These are phyloP conservation scores for Nakazawaea ambrosiae DNA, from an alignment of 805 yeast genomes.

Conservation along the genomic window DNA sequence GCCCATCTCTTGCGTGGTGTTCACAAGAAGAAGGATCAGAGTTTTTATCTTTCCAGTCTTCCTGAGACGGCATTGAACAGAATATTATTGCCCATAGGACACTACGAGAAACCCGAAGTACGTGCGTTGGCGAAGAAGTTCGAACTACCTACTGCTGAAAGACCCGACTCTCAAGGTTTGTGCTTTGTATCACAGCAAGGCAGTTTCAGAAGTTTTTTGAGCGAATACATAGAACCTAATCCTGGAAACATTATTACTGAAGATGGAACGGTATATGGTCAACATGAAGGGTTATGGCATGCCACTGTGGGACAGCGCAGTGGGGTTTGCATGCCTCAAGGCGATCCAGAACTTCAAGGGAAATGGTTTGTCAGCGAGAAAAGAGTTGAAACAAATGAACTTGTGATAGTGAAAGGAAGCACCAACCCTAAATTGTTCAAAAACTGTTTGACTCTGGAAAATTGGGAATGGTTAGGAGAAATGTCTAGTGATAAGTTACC, in stretches of 20 bases:
- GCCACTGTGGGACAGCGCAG: slow-evolving; percentile 91
- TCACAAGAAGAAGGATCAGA: slow-evolving; percentile 72
- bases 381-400: slow-evolving; percentile 52
- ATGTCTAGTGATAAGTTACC: slow-evolving; percentile 9
- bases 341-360: slow-evolving; percentile 66
- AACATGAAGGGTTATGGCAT: slow-evolving; percentile 85
- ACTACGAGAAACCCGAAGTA: slow-evolving; percentile 65
- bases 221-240: slow-evolving; percentile 62
- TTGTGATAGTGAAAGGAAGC: slow-evolving; percentile 71
- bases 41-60: slow-evolving; percentile 79
- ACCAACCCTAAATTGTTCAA: slow-evolving; percentile 51
- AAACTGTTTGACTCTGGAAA: slow-evolving; percentile 30
- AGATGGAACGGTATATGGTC: slow-evolving; percentile 71
- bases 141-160: slow-evolving; percentile 55
- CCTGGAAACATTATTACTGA: slow-evolving; percentile 80
- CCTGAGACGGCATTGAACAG: slow-evolving; percentile 34
- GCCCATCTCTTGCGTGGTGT: slow-evolving; percentile 49
- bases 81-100: slow-evolving; percentile 77
- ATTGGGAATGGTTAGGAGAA: slow-evolving; percentile 44
- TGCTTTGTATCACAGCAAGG: slow-evolving; percentile 75
- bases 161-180: slow-evolving; percentile 91
- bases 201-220: slow-evolving; percentile 58
- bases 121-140: slow-evolving; percentile 55
- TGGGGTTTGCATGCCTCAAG: slow-evolving; percentile 83
- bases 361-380: slow-evolving; percentile 85